A percentile compares a stretch with the other conserved stretches of the same genome.
phyloP scores from a whole-genome alignment of 2,329 filamentous ascomycete species.

The Emmonsiellopsis sp. region DNA sequence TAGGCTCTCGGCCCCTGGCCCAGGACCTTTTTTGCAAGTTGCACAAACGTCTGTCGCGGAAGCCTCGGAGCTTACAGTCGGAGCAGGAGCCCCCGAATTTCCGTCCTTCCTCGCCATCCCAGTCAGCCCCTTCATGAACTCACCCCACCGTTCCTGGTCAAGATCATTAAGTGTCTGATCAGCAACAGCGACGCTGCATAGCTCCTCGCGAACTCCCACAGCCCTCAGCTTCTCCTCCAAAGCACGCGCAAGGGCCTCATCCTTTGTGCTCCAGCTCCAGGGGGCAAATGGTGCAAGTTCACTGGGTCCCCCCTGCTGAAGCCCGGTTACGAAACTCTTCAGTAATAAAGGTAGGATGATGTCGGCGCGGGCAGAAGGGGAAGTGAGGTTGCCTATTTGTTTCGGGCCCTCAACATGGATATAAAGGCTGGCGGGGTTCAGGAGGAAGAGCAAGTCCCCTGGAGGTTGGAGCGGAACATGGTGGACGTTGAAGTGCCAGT shows the following conservation, averaged over 20 bases:
- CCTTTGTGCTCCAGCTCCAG: not conserved
- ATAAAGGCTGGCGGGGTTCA: constrained; percentile 5
- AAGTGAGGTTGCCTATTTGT: not conserved
- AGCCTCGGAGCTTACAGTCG: too few relatives aligned
- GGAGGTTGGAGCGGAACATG: constrained; percentile 9
- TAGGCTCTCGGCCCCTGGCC: not conserved
- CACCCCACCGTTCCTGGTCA: not conserved
- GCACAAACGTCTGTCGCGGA: not conserved
- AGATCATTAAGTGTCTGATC: not conserved
- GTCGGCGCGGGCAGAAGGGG: not conserved
- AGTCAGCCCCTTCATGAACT: not conserved
- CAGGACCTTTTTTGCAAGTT: not conserved
- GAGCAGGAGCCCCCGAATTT: too few relatives aligned
- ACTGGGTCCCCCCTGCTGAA: not conserved
- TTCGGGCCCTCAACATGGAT: not conserved
- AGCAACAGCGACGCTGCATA: not conserved
- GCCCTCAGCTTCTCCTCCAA: not conserved
- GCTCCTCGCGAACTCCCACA: not conserved
- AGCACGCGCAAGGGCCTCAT: not conserved
- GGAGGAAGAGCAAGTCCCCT: constrained; percentile 9
- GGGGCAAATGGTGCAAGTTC: not conserved
- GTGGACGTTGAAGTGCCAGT: constrained; percentile 12
- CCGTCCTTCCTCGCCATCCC: not conserved
- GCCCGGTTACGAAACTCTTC: not conserved
- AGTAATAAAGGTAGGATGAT: not conserved